Conservation (phyloP, 495 filamentous ascomycete species). For the Aspergillus panamensis region DNA sequence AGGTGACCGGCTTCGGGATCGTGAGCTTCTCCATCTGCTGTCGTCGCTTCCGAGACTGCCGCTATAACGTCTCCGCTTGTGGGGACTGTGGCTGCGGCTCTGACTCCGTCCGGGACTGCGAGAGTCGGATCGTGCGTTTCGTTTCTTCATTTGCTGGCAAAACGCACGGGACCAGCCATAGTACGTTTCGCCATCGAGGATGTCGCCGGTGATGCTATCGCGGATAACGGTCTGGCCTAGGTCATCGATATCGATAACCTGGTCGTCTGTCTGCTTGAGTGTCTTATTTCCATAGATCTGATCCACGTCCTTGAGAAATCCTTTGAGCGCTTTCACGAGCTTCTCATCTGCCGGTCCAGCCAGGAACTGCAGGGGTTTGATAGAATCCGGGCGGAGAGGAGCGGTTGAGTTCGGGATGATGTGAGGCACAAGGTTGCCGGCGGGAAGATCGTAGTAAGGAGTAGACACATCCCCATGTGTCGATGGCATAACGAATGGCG, state of each 20-base stretch:
- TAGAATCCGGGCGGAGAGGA: slow-evolving; percentile 65
- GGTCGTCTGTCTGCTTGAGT: slow-evolving; percentile 37
- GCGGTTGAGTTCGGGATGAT: slow-evolving; percentile 71
- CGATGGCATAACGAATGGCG: slow-evolving; percentile 67
- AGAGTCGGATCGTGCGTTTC: slow-evolving; percentile 34
- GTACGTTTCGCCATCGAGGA: slow-evolving; percentile 65
- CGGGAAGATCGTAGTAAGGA: slow-evolving; percentile 82
- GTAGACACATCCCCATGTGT: slow-evolving; percentile 72
- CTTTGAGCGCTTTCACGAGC: slow-evolving; percentile 63
- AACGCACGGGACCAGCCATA: slow-evolving; percentile 84
- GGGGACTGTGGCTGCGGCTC: slow-evolving; percentile 38
- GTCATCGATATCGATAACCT: slow-evolving; percentile 60
- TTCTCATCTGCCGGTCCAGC: slow-evolving; percentile 67
- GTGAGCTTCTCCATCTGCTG: slow-evolving; percentile 27
- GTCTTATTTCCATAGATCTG: slow-evolving; percentile 51
- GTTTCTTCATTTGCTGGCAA: slow-evolving; percentile 75
- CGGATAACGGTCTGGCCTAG: slow-evolving; percentile 65
- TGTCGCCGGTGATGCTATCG: slow-evolving; percentile 59
- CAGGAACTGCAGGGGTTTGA: slow-evolving; percentile 70
- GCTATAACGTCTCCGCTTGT: slow-evolving; percentile 47
- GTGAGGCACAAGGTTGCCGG: slow-evolving; percentile 74
- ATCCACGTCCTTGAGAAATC: slow-evolving; percentile 64
- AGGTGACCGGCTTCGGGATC: slow-evolving; percentile 28
- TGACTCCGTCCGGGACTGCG: slow-evolving; percentile 26
- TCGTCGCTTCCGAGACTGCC: slow-evolving; percentile 41